Evolutionary conservation across 345 rosid species (phyloP), one percentile per base, ranked within the genome.

Genomic region (Abelmoschus esculentus): DNA sequence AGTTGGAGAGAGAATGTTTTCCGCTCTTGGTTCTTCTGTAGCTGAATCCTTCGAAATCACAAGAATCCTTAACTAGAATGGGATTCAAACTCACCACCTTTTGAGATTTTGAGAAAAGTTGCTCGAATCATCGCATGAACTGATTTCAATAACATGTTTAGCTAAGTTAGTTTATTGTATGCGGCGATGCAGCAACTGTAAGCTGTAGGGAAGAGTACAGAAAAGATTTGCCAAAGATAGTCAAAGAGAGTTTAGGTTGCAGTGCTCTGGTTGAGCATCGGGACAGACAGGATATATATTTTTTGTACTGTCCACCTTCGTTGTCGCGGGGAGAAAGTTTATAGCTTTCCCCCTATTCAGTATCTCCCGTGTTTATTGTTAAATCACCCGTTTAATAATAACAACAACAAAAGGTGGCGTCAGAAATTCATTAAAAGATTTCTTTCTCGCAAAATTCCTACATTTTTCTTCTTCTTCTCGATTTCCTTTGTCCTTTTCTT

Each of bases 381-480:
- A 28, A 18, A 66, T 66, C 17, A 47, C 6, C 34, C 19, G 5
- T 55, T 22, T 15, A 14, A 15, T 49, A 49, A 49, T 2, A 49
- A 13, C 54, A 49, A 13, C 54, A 49, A 49, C 6, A 49, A 49
- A 14, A 49, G 52, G 17, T 14, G 54, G 54, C 18, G 17, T 14
- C 7, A 49, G 15, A 4, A 49, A 49, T 49, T 49, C 54, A 18
- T 14, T 49, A 49, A 14, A 15, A 14, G 32, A 26, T 52, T 57
- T 74, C 52, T 54, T 28, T 61, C 52, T 67, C 26, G 29, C 42
- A 36, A 50, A 66, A 15, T 66, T 65, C 26, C 28, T 66, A 28
- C 44, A 19, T n/a, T 8, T n/a, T 31, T 63, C 15, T 15, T 47
- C 29, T 46, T 32, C 58, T 54, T 54, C 29, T 17, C 6, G 32